These are phyloP conservation scores for Boechera retrofracta DNA, from an alignment of 345 rosid species.

Conservation along the genomic window DNA sequence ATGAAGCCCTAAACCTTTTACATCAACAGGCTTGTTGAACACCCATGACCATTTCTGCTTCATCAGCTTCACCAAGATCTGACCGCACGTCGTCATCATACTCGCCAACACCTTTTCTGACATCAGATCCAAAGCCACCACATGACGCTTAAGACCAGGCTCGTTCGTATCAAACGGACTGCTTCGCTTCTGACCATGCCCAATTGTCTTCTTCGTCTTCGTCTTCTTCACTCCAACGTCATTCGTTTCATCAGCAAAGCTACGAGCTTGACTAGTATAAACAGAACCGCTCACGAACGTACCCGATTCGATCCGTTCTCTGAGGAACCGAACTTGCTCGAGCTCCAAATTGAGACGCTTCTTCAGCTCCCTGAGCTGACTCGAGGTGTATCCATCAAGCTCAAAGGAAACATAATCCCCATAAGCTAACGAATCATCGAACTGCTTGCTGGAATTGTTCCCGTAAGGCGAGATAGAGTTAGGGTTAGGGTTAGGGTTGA, in stretches of 20 bases:
- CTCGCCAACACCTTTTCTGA: constrained; percentile 35
- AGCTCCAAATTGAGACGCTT: constrained; percentile 64
- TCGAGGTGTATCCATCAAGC: constrained; percentile 60
- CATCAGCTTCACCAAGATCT: constrained; percentile 73
- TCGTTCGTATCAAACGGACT: constrained; percentile 38
- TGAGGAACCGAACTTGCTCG: constrained; percentile 69
- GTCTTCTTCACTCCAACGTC: constrained; percentile 42
- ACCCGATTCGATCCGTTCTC: constrained; percentile 57
- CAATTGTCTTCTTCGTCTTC: constrained; percentile 56
- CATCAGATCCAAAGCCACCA: constrained; percentile 34
- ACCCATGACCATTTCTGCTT: constrained; percentile 68
- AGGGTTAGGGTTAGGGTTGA: constrained; percentile 63
- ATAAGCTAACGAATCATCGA: constrained; percentile 47
- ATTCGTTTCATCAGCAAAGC: constrained; percentile 45
- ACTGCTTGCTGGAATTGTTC: constrained; percentile 36
- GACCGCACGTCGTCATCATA: constrained; percentile 57
- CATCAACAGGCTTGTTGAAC: constrained; percentile 74
- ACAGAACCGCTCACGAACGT: constrained; percentile 40
- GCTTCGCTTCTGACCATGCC: constrained; percentile 53
- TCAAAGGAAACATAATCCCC: constrained; percentile 64
- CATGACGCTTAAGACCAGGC: constrained; percentile 28
- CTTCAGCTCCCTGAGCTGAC: constrained; percentile 63
- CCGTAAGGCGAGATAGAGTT: constrained; percentile 52
- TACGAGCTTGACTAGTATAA: constrained; percentile 43
- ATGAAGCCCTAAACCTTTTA: constrained; percentile 61